Percentiles rank a stretch among this genome's conserved stretches.
Conservation (phyloP, 805 yeast species). For the Starmerella stigmatis region DNA sequence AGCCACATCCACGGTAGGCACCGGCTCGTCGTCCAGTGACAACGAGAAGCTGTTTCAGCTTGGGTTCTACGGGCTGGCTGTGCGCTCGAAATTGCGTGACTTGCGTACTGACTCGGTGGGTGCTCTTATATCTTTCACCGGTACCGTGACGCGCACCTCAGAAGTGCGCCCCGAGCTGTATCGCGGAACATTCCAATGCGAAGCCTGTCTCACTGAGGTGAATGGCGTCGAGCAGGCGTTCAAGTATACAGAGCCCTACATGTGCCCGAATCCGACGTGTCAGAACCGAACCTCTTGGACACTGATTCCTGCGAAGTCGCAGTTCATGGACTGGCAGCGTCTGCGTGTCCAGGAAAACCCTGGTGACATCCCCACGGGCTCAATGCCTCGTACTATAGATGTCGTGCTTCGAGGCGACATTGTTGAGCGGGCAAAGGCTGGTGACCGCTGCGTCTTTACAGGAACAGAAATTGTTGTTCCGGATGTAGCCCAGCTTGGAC, state of each 20-base stretch:
- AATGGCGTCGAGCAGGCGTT: slow-evolving; percentile 88
- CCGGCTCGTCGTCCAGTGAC: slow-evolving; percentile 30
- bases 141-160: slow-evolving; percentile 91
- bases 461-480: slow-evolving; percentile 94
- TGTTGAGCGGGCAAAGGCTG: slow-evolving; percentile 94
- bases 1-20: slow-evolving; percentile 7
- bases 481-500: slow-evolving; percentile 82
- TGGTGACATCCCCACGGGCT: slow-evolving; percentile 94
- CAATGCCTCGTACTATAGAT: slow-evolving; percentile 95
- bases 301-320: slow-evolving; percentile 68
- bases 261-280: slow-evolving; percentile 81
- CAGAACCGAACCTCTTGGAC: slow-evolving; percentile 81
- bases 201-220: slow-evolving; percentile 69
- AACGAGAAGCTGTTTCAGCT: slow-evolving; percentile 76
- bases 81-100: slow-evolving; percentile 76
- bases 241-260: slow-evolving; percentile 87
- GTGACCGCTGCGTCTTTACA: slow-evolving; percentile 86
- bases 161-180: slow-evolving; percentile 93
- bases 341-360: slow-evolving; percentile 92
- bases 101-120: slow-evolving; percentile 85
- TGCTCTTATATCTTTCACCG: slow-evolving; percentile 68
- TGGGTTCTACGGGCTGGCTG: slow-evolving; percentile 76
- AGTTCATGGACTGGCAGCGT: slow-evolving; percentile 92
- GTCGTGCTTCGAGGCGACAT: slow-evolving; percentile 86
- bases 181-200: slow-evolving; percentile 81